Evolutionary conservation across 176 grass and related monocot species (phyloP).

Genomic region (Paspalum vaginatum): DNA sequence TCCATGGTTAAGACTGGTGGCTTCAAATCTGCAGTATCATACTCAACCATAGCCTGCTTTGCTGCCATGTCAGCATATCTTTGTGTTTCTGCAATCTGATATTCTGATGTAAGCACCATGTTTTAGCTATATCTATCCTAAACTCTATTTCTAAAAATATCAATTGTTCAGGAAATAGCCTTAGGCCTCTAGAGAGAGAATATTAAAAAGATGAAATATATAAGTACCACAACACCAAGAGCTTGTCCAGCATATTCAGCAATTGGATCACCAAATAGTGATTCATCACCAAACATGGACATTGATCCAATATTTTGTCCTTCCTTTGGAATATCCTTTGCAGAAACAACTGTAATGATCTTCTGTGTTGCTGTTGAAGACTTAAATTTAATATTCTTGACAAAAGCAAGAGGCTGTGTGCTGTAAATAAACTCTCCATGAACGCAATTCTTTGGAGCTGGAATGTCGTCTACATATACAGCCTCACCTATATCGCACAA

Average conservation of each 20-base stretch:
- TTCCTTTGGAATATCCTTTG: conserved; percentile 68
- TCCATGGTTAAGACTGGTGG: conserved; percentile 67
- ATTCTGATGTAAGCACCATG: conserved; percentile 39
- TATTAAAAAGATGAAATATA: neutral
- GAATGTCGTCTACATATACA: too few relatives aligned
- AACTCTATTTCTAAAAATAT: too few relatives aligned
- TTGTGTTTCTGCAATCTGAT: conserved; percentile 85
- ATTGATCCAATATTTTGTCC: conserved; percentile 63
- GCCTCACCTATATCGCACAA: conserved; percentile 62
- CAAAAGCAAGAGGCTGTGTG: conserved; percentile 61
- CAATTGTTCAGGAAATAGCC: too few relatives aligned
- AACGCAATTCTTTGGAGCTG: conserved; percentile 70
- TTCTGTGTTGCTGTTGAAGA: conserved; percentile 64
- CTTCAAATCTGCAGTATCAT: conserved; percentile 56
- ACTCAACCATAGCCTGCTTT: conserved; percentile 65
- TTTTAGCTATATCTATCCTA: neutral
- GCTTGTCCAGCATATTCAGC: conserved; percentile 71
- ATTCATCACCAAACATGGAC: conserved; percentile 54
- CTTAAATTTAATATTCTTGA: conserved; percentile 65
- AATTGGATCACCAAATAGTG: conserved; percentile 68
- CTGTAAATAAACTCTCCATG: conserved; percentile 88
- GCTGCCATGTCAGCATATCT: conserved; percentile 72
- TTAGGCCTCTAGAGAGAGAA: too few relatives aligned
- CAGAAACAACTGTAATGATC: conserved; percentile 50
- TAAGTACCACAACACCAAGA: conserved; percentile 69